These are phyloP conservation scores for Lentinula edodes DNA, from an alignment of 768 basidiomycete species.

Conservation along the genomic window DNA sequence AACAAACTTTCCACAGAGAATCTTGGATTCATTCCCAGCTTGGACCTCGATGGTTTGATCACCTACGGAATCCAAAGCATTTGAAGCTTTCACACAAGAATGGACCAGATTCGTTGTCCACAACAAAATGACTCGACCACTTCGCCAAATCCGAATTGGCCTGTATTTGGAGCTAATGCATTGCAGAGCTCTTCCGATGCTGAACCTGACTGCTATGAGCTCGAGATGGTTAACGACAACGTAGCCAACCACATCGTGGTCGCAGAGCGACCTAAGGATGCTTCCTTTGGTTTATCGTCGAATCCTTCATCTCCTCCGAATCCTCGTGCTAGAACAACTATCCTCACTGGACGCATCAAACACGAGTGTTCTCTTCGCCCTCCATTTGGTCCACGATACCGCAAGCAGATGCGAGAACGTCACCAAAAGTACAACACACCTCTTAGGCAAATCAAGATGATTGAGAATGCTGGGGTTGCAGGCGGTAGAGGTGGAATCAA, in stretches of 20 bases:
- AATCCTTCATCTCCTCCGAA: constrained; percentile 38
- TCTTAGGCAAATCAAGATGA: constrained; percentile 59
- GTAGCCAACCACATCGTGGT: constrained; percentile 85
- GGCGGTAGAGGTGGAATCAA: constrained; percentile 74
- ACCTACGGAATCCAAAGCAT: background rate
- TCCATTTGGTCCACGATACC: constrained; percentile 59
- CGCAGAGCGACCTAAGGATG: constrained; percentile 74
- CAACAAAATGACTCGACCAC: constrained; percentile 42
- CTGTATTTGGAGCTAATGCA: constrained; percentile 29
- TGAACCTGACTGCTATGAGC: constrained; percentile 72
- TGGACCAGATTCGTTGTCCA: constrained; percentile 21
- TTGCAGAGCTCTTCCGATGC: constrained; percentile 24
- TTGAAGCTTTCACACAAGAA: background rate
- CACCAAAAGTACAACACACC: constrained; percentile 64
- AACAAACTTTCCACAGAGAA: background rate
- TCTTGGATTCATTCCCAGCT: background rate
- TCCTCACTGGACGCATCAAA: constrained; percentile 73
- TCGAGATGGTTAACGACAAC: constrained; percentile 81
- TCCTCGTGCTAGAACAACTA: constrained; percentile 67
- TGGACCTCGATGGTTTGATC: background rate
- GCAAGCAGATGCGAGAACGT: constrained; percentile 67
- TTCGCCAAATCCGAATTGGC: constrained; percentile 17
- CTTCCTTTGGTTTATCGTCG: constrained; percentile 28
- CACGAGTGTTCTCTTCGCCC: constrained; percentile 77
- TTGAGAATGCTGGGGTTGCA: constrained; percentile 64